Conservation (phyloP, 345 rosid genomes). For the Excoecaria cochinchinensis region DNA sequence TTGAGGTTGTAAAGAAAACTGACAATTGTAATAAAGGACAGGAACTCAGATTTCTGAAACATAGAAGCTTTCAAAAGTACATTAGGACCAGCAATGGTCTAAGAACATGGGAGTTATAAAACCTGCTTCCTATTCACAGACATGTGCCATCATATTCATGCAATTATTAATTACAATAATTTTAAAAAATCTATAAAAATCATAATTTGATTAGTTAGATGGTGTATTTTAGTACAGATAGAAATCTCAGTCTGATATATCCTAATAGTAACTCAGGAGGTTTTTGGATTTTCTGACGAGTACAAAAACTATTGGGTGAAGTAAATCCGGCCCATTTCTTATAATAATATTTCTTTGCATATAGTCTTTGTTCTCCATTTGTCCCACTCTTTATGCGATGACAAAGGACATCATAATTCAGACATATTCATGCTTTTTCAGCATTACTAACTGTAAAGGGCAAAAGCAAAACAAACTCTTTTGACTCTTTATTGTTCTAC, state of each 20-base stretch:
- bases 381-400: neutral
- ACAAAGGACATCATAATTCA: constrained; percentile 35
- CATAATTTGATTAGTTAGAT: no score
- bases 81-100: neutral
- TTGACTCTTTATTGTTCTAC: neutral
- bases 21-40: constrained; percentile 1
- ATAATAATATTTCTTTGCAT: constrained; percentile 1
- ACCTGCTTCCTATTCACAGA: constrained; percentile 12
- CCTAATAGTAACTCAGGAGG: constrained; percentile 6
- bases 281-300: constrained; percentile 25
- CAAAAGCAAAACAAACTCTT: constrained; percentile 4
- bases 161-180: no score
- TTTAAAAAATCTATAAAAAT: no score
- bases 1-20: neutral
- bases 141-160: neutral
- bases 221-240: neutral
- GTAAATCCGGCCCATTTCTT: constrained; percentile 8
- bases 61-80: neutral
- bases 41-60: constrained; percentile 7
- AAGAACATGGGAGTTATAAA: constrained; percentile 12
- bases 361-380: constrained; percentile 17
- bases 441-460: constrained; percentile 29
- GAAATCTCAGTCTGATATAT: neutral
- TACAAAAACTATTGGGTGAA: constrained; percentile 18
- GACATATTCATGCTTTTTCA: constrained; percentile 36